Conservation (phyloP, 176 grass and related monocot genomes). For the Alopecurus myosuroides region DNA sequence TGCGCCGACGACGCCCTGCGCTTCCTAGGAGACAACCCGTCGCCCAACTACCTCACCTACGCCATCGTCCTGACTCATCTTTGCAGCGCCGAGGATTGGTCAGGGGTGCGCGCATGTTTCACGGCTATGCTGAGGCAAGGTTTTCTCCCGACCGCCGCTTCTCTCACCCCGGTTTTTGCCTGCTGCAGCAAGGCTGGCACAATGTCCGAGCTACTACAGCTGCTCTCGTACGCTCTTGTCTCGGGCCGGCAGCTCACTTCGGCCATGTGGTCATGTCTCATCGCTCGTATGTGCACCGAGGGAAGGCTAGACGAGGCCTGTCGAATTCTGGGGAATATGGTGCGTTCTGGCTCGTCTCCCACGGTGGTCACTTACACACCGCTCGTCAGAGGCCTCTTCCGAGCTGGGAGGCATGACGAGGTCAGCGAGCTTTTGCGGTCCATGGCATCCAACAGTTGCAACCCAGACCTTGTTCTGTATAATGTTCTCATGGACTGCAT, state of each 20-base stretch:
- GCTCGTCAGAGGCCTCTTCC: conserved; percentile 59
- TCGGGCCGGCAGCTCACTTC: conserved; percentile 40
- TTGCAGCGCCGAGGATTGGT: conserved; percentile 56
- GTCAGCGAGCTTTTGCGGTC: conserved; percentile 36
- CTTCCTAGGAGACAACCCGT: conserved; percentile 25
- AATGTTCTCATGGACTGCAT: conserved; percentile 87
- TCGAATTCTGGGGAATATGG: conserved; percentile 55
- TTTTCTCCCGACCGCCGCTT: conserved; percentile 43
- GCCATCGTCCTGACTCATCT: conserved; percentile 61
- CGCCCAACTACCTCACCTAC: conserved; percentile 79
- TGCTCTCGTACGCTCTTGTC: conserved; percentile 51
- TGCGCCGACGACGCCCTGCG: conserved; percentile 22
- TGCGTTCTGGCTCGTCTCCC: conserved; percentile 41
- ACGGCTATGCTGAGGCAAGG: conserved; percentile 45
- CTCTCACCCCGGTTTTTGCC: conserved; percentile 39
- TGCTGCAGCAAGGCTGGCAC: conserved; percentile 65
- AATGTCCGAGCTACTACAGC: conserved; percentile 50
- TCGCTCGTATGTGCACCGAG: conserved; percentile 45
- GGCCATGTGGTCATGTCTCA: conserved; percentile 76
- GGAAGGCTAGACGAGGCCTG: conserved; percentile 53
- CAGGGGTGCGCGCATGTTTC: conserved; percentile 29
- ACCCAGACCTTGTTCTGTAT: conserved; percentile 71
- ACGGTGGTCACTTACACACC: conserved; percentile 73
- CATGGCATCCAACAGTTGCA: conserved; percentile 56
- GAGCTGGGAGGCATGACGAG: conserved; percentile 47